These are phyloP conservation scores for Parathielavia appendiculata DNA, from an alignment of 495 filamentous ascomycete genomes.

Conservation along the genomic window DNA sequence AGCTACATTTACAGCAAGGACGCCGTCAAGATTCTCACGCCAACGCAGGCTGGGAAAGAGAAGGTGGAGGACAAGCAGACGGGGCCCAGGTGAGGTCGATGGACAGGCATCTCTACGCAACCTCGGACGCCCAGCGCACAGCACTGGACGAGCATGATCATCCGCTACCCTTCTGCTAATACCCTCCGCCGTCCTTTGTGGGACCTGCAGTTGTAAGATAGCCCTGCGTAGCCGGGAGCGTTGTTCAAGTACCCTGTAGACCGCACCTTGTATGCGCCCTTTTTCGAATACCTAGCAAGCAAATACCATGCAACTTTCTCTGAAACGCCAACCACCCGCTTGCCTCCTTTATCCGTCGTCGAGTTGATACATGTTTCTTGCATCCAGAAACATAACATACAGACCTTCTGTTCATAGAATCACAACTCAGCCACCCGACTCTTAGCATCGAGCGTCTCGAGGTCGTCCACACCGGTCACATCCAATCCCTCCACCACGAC, in stretches of 20 bases:
- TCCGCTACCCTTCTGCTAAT: too few species aligned
- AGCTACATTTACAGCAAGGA: slow-evolving; percentile 79
- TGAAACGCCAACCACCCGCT: not conserved
- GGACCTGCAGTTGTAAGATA: not conserved
- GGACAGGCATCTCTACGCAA: not conserved
- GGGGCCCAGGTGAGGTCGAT: slow-evolving; percentile 15
- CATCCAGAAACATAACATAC: not conserved
- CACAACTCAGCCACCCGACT: slow-evolving; percentile 33
- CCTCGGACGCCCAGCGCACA: too few species aligned
- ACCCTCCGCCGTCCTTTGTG: not conserved
- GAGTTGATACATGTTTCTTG: not conserved
- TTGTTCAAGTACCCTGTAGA: too few species aligned
- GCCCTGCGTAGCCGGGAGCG: too few species aligned
- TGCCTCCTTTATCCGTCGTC: not conserved
- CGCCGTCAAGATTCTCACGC: slow-evolving; percentile 71
- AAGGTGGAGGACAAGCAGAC: slow-evolving; percentile 23
- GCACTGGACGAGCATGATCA: too few species aligned
- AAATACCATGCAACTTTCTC: not conserved
- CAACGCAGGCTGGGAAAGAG: slow-evolving; percentile 25
- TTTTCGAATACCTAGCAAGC: not conserved
- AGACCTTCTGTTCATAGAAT: not conserved
- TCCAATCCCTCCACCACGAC: slow-evolving; percentile 27
- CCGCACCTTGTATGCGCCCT: too few species aligned
- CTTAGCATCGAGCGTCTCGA: slow-evolving; percentile 38
- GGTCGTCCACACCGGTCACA: slow-evolving; percentile 27